Conservation (phyloP, 192 early-diverging fungal species). For the Jimgerdemannia lactiflua region DNA sequence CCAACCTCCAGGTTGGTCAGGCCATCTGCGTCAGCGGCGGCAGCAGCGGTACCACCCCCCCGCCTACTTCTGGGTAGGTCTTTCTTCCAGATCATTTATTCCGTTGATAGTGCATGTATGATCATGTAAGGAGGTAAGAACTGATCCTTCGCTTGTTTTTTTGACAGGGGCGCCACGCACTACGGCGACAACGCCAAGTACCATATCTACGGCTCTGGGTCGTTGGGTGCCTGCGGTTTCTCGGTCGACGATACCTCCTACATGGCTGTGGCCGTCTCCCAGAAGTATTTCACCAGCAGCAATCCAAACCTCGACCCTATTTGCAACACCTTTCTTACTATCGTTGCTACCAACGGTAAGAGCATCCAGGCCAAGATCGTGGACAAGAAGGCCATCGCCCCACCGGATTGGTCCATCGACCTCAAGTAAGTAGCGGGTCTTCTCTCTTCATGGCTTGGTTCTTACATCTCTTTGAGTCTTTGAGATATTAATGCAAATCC, state of each 20-base stretch:
- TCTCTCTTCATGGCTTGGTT: not conserved
- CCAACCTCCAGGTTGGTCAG: conserved; percentile 2
- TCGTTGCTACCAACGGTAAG: not conserved
- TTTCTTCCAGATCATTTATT: not conserved
- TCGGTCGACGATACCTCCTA: not conserved
- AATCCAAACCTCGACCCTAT: not conserved
- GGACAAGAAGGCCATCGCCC: not conserved
- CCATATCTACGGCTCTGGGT: not conserved
- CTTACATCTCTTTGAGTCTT: not conserved
- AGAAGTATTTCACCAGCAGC: not conserved
- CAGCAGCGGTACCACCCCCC: not conserved
- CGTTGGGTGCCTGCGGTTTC: not conserved
- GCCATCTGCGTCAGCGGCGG: not conserved
- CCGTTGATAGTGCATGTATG: not conserved
- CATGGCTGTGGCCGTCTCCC: not conserved
- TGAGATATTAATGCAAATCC: not conserved
- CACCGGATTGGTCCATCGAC: not conserved
- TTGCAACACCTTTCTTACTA: not conserved
- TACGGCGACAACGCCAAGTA: not conserved
- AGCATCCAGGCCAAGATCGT: not conserved
- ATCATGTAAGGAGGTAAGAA: too few relatives aligned
- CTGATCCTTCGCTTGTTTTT: not conserved
- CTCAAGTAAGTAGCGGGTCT: not conserved
- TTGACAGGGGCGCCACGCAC: not conserved
- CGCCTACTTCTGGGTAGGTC: not conserved